A percentile compares a stretch with the other conserved stretches of the same genome.
phyloP scores from a whole-genome alignment of 306 rosid species.

The Dalbergia cochinchinensis region DNA sequence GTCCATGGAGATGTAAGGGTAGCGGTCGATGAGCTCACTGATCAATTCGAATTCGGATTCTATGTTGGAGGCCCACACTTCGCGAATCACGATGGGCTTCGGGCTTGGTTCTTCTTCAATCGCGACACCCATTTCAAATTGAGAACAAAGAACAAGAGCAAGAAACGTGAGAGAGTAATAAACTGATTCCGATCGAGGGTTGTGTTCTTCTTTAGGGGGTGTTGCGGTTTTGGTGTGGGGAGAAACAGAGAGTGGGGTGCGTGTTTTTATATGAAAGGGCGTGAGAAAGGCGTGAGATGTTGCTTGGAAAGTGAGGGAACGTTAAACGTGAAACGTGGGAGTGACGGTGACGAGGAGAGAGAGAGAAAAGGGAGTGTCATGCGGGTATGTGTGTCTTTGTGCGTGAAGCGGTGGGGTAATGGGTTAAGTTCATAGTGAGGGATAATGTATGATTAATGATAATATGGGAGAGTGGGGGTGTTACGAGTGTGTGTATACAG shows the following conservation, averaged over 20 bases:
- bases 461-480: not conserved
- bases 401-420: slow-evolving; percentile 38
- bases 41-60: slow-evolving; percentile 61
- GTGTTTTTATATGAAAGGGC: slow-evolving; percentile 16
- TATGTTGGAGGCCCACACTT: slow-evolving; percentile 75
- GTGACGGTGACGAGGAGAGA: not conserved
- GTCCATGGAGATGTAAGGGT: slow-evolving; percentile 80
- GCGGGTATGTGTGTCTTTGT: not conserved
- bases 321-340: not conserved
- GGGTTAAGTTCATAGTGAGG: not conserved
- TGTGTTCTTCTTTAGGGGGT: not conserved
- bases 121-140: not conserved
- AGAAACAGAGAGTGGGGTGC: not conserved
- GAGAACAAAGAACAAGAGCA: not conserved
- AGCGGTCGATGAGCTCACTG: slow-evolving; percentile 42
- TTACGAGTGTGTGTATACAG: not conserved
- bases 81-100: slow-evolving; percentile 59
- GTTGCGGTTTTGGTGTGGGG: not conserved
- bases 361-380: not conserved
- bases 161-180: too few species aligned
- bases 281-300: slow-evolving; percentile 1
- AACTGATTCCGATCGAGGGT: not conserved
- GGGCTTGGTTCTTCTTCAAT: slow-evolving; percentile 17
- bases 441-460: too few species aligned
- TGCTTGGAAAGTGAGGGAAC: slow-evolving; percentile 40